Base-by-base conservation (phyloP, 2,329 filamentous ascomycete species). In the Botrytis squamosa region DNA sequence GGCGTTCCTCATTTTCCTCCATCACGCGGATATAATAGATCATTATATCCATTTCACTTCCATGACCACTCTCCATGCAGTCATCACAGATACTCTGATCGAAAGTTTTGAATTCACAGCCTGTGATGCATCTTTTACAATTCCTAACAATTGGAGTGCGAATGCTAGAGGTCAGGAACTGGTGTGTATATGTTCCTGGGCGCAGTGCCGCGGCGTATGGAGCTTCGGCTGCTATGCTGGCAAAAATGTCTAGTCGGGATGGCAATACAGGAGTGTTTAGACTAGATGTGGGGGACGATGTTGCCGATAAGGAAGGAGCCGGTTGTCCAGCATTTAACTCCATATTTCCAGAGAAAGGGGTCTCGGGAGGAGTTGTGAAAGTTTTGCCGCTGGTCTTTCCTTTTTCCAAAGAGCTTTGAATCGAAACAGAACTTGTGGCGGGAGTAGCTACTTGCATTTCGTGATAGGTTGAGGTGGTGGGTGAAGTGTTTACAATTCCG, bases 401-500 rank as follows among this genome's bases (percentile, higher is more conserved):
- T 3, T 57, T 33, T 3, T 57, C n/a, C n/a, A 14, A 57, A 57
- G 14, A 29, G 14, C n/a, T 8, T 57, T 33, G 52, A 29, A 33
- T 57, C 6, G 52, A 6, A n/a, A 7, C n/a, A 33, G 2, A 4
- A 29, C 16, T 18, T 6, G 6, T 3, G 52, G n/a, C 7, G 25
- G 52, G 52, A 57, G 5, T 3, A 57, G 14, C n/a, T 0, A 33
- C 14, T n/a, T 57, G 14, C n/a, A 18, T 29, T 29, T 18, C 3
- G n/a, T 18, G n/a, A 33, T 29, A 4, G n/a, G 52, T 18, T 16
- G n/a, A 57, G 52, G n/a, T 57, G 12, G 14, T n/a, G 0, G 52
- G 52, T 18, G 4, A 29, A 4, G 0, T 57, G 1, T 29, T 18
- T 18, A 29, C 14, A 57, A 1, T 3, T 29, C 8, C 0, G 29